These are phyloP conservation scores for Gymnopilus junonius DNA, from an alignment of 768 basidiomycete genomes.

Conservation along the genomic window DNA sequence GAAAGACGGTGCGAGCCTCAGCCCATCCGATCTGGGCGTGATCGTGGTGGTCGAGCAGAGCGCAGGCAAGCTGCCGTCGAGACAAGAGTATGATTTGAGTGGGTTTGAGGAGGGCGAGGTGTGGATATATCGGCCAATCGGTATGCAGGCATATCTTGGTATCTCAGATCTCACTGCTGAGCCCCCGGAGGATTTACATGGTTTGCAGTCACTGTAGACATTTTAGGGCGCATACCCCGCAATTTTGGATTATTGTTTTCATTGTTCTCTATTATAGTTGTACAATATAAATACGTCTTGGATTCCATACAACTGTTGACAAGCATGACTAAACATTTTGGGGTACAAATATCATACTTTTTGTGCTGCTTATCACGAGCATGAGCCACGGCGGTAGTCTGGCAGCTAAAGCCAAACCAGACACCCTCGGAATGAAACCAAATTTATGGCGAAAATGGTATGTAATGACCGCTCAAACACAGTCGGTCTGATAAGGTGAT, in stretches of 20 bases:
- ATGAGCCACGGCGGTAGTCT: background rate
- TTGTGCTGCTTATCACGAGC: background rate
- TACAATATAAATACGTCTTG: slow-evolving; percentile 8
- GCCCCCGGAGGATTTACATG: slow-evolving; percentile 21
- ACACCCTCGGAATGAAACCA: background rate
- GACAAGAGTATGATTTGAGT: slow-evolving; percentile 46
- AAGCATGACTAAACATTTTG: slow-evolving; percentile 1
- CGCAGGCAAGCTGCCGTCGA: slow-evolving; percentile 42
- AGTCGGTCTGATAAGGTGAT: background rate
- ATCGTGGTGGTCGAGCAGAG: slow-evolving; percentile 62
- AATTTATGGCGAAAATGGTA: background rate
- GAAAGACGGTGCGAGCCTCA: slow-evolving; percentile 37
- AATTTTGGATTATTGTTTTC: background rate
- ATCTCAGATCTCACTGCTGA: slow-evolving; percentile 26
- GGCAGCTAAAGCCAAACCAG: background rate
- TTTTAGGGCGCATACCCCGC: background rate
- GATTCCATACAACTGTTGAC: slow-evolving; percentile 8
- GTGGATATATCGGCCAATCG: slow-evolving; percentile 60
- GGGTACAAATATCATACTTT: background rate
- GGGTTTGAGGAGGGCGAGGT: slow-evolving; percentile 53
- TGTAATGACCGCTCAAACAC: background rate
- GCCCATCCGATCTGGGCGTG: slow-evolving; percentile 43
- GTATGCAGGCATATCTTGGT: slow-evolving; percentile 40
- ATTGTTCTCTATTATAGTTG: slow-evolving; percentile 6
- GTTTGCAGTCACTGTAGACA: slow-evolving; percentile 14